Percentiles rank a stretch among this genome's conserved stretches.
Evolutionary conservation across 192 early-diverging fungal species (phyloP).

Genomic region (Jimgerdemannia lactiflua): DNA sequence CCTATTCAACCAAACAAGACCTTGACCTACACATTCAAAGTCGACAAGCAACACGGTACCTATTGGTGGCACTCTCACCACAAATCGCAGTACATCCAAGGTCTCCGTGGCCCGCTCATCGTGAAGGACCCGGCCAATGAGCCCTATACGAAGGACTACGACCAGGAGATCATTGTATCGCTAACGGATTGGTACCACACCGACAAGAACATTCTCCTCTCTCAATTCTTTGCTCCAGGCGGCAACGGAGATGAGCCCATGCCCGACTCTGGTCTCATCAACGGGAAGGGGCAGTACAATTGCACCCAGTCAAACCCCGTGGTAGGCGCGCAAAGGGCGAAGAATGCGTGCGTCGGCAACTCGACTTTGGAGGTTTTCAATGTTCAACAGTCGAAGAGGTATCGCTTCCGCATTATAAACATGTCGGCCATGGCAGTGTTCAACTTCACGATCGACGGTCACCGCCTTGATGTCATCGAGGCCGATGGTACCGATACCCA

Average conservation of each 20-base stretch:
- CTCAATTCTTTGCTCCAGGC: too few relatives aligned
- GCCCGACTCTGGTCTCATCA: too few relatives aligned
- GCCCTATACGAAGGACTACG: conserved; percentile 21
- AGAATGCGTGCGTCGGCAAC: too few relatives aligned
- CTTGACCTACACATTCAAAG: conserved; percentile 70
- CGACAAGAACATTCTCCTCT: too few relatives aligned
- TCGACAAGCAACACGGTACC: conserved; percentile 58
- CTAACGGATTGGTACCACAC: conserved; percentile 13
- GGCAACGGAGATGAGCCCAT: too few relatives aligned
- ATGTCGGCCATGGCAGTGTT: conserved; percentile 34
- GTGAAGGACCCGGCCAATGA: conserved; percentile 29
- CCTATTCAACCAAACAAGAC: conserved; percentile 67
- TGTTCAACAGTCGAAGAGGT: conserved; percentile 7
- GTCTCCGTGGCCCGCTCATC: conserved; percentile 32
- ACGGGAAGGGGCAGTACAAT: too few relatives aligned
- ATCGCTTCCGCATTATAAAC: conserved; percentile 62
- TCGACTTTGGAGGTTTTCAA: too few relatives aligned
- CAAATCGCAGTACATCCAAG: conserved; percentile 37
- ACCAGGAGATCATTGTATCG: conserved; percentile 41
- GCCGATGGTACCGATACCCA: background rate
- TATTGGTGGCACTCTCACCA: conserved; percentile 50
- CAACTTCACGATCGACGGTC: conserved; percentile 37
- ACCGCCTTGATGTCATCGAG: conserved; percentile 8
- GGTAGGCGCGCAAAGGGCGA: too few relatives aligned
- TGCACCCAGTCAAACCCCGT: too few relatives aligned